Base-by-base conservation (phyloP, 2,329 filamentous ascomycete species). In the Fusarium coffeatum region DNA sequence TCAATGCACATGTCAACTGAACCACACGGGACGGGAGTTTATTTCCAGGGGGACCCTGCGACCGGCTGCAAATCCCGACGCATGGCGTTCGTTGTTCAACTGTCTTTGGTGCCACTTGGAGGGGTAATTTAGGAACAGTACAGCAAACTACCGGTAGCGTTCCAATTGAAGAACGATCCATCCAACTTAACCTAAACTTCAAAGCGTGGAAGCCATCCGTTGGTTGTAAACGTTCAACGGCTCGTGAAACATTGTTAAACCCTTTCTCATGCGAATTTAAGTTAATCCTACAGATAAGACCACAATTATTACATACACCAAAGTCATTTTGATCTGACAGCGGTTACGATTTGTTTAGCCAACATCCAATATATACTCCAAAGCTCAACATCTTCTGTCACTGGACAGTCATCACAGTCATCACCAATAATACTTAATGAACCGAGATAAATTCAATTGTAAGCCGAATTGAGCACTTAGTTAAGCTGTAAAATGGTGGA, bases 41-140 rank as follows among this genome's bases (percentile, higher is more conserved):
- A 66, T 30, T 59, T 53, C 68, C 56, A 57, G 68, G 68, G 68
- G 55, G 55, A 55, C 68, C 68, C 68, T 71, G 55, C 48, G 47
- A 66, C 59, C 64, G 49, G 66, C 48, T 67, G 66, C 42, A 51
- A 55, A 67, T 63, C 62, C 62, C 67, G 57, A 54, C 37, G 51
- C 67, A 68, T 61, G 55, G 63, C 64, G 47, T 47, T 55, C 45
- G 54, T 61, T 42, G 49, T 54, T 68, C 41, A 42, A 55, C 48
- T 55, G 53, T 63, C 55, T 56, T 51, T 61, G 25, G 49, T 54
- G 45, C 40, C 60, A 50, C 63, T 40, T 55, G 40, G 42, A 41
- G 42, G 59, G 50, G 28, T 34, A 55, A 22, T 20, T 57, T 34
- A 45, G 50, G 13, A 48, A 28, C n/a, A 30, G 46, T 16, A 48